phyloP scores from a whole-genome alignment of 352 stramenopile species.

The Pythium monospermum region DNA sequence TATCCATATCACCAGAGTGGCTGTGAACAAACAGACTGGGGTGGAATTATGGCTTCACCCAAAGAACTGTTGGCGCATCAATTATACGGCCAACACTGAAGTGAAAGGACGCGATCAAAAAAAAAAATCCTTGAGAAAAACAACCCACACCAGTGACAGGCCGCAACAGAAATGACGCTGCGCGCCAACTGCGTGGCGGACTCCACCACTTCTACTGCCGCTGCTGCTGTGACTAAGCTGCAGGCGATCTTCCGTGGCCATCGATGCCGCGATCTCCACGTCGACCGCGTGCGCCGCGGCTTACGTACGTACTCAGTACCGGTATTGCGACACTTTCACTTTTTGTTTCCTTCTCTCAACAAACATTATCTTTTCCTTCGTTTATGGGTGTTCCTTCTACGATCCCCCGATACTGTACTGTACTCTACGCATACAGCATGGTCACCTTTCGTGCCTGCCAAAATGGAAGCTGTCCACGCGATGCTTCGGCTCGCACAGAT shows the following conservation, averaged over 20 bases:
- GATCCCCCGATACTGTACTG: constrained; percentile 1
- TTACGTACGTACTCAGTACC: constrained; percentile 30
- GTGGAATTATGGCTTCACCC: no score
- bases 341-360: background rate
- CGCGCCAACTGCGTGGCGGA: background rate
- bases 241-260: constrained; percentile 56
- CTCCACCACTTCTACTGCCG: background rate
- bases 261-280: constrained; percentile 46
- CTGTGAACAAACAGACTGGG: no score
- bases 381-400: no score
- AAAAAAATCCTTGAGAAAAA: background rate
- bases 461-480: constrained; percentile 43
- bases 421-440: constrained; percentile 29
- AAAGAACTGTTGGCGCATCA: background rate
- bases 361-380: constrained; percentile 59
- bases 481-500: constrained; percentile 43
- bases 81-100: background rate
- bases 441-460: constrained; percentile 64
- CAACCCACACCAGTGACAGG: background rate
- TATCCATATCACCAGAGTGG: no score
- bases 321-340: background rate
- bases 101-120: constrained; percentile 5
- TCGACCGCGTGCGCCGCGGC: constrained; percentile 40
- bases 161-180: background rate
- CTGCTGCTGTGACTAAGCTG: constrained; percentile 28